Percentiles rank a stretch among this genome's conserved stretches.
These are phyloP conservation scores for Botryococcus braunii DNA, from an alignment of 163 green algal species.

Conservation along the genomic window DNA sequence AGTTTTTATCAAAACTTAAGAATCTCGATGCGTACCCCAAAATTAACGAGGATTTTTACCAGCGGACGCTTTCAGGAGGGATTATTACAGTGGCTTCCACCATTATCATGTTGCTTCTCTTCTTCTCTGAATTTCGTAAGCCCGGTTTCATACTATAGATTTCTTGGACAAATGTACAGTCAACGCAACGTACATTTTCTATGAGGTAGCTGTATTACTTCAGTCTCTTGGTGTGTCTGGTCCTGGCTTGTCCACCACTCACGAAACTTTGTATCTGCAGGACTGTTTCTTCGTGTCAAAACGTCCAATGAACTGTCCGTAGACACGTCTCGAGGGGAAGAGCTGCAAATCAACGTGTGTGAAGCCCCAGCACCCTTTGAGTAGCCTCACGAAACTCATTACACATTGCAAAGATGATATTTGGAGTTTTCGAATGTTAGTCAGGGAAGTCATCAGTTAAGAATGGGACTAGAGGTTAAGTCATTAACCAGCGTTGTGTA, in stretches of 20 bases:
- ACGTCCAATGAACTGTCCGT: slow-evolving; percentile 75
- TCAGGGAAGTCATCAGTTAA: too few species aligned
- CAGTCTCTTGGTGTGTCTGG: too few species aligned
- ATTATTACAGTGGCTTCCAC: slow-evolving; percentile 84
- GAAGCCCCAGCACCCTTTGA: neutral
- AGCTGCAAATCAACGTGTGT: slow-evolving; percentile 80
- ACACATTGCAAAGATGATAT: too few species aligned
- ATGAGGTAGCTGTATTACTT: too few species aligned
- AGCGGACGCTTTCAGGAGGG: slow-evolving; percentile 75
- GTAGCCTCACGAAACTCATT: neutral
- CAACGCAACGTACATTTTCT: too few species aligned
- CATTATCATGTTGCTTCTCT: slow-evolving; percentile 84
- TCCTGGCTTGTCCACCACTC: too few species aligned
- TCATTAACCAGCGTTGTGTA: slow-evolving; percentile 2
- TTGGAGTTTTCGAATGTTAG: too few species aligned
- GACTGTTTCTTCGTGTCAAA: slow-evolving; percentile 52
- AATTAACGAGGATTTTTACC: slow-evolving; percentile 86
- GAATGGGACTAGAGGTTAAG: too few species aligned
- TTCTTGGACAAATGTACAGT: neutral
- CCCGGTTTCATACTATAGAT: neutral
- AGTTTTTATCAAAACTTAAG: slow-evolving; percentile 31
- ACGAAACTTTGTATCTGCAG: too few species aligned
- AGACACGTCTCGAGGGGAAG: slow-evolving; percentile 75
- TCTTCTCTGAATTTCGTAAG: slow-evolving; percentile 83
- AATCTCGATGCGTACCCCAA: slow-evolving; percentile 64